A percentile compares a stretch with the other conserved stretches of the same genome.
Conservation (phyloP, 306 rosid genomes). For the Ammopiptanthus mongolicus region DNA sequence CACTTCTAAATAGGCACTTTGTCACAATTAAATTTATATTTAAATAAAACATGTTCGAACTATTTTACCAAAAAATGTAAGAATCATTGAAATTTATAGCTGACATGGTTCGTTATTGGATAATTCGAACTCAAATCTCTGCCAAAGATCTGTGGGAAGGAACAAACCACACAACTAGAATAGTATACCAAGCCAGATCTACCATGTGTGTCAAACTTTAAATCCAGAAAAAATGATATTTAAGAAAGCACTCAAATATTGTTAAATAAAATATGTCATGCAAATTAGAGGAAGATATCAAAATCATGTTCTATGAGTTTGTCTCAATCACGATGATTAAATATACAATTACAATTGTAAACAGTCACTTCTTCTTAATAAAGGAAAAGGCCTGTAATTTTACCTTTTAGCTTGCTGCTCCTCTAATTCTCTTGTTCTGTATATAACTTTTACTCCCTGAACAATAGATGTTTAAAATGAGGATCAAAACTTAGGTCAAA, state of each 20-base stretch:
- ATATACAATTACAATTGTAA: neutral
- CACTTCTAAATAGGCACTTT: neutral
- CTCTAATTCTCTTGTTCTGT: conserved; percentile 82
- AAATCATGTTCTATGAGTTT: neutral
- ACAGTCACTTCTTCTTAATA: neutral
- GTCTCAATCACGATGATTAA: neutral
- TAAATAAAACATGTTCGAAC: neutral
- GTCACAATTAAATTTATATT: neutral
- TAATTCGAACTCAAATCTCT: neutral
- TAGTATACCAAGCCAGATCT: conserved; percentile 9
- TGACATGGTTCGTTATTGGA: neutral
- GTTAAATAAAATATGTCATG: neutral
- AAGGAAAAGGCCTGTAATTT: neutral
- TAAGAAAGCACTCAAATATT: neutral
- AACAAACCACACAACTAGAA: conserved; percentile 6
- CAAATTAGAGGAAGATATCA: neutral
- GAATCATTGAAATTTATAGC: neutral
- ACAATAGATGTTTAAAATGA: neutral
- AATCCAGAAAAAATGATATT: neutral
- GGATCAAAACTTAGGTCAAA: neutral
- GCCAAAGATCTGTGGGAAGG: neutral
- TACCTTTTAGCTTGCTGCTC: conserved; percentile 94
- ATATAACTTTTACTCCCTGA: conserved; percentile 88
- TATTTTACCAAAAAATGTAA: neutral
- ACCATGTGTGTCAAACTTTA: neutral